Evolutionary conservation across 139 green algal species (phyloP).

Genomic region (Yamagishiella unicocca): DNA sequence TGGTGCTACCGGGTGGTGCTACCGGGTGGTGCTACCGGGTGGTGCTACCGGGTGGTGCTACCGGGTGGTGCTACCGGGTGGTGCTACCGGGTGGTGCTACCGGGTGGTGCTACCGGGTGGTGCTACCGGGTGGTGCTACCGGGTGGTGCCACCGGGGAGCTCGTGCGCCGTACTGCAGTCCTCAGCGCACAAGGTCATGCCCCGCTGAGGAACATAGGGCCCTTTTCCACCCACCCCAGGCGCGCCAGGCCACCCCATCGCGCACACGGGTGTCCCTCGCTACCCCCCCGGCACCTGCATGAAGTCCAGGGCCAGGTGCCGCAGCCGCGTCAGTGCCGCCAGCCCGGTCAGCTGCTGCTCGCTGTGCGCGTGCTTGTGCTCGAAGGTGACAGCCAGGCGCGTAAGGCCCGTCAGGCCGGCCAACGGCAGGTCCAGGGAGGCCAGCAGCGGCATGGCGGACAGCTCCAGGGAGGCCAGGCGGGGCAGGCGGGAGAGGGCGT

Average conservation of each 20-base stretch:
- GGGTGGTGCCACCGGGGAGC: no score
- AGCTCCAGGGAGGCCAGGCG: constrained; percentile 8
- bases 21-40: no score
- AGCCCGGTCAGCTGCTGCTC: constrained; percentile 6
- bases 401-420: constrained; percentile 10
- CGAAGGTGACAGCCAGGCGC: constrained; percentile 4
- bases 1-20: no score
- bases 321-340: not conserved
- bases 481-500: not conserved
- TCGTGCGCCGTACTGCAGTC: no score
- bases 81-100: no score
- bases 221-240: no score
- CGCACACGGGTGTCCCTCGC: not conserved
- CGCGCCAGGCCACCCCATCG: not conserved
- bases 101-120: no score
- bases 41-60: no score
- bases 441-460: not conserved
- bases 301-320: constrained; percentile 25
- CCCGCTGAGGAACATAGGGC: no score
- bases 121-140: no score
- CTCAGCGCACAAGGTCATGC: no score
- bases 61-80: no score
- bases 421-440: not conserved
- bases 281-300: not conserved
- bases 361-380: constrained; percentile 19